phyloP scores from a whole-genome alignment of 768 basidiomycete species.

The Lactarius indigo region DNA sequence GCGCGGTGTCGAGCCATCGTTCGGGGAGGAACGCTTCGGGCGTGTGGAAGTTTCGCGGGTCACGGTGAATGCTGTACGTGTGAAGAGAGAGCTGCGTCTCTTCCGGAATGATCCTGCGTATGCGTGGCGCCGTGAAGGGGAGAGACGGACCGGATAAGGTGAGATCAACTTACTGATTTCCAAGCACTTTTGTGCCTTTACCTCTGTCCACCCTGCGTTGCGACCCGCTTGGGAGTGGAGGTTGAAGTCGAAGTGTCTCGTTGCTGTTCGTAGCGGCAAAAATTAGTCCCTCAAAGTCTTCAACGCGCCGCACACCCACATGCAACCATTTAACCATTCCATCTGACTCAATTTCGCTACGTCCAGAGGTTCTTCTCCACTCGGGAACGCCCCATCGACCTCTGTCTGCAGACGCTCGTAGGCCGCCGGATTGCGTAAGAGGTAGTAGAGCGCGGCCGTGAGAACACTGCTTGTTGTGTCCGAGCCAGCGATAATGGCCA shows the following conservation, averaged over 20 bases:
- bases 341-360: not conserved
- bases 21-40: not conserved
- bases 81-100: not conserved
- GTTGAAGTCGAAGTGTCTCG: slow-evolving; percentile 2
- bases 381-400: not conserved
- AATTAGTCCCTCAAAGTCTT: not conserved
- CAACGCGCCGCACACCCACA: not conserved
- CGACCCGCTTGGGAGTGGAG: not conserved
- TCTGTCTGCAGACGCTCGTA: not conserved
- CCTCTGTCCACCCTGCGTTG: not conserved
- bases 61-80: slow-evolving; percentile 1
- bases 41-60: not conserved
- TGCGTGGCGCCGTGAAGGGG: too few species aligned
- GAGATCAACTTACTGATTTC: not conserved
- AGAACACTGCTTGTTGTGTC: not conserved
- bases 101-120: not conserved
- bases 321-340: slow-evolving; percentile 11
- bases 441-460: not conserved
- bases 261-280: not conserved
- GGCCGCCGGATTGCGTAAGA: not conserved
- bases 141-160: too few species aligned
- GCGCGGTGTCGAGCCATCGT: not conserved
- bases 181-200: not conserved
- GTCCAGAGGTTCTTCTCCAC: slow-evolving; percentile 6
- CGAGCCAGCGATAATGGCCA: not conserved